Base-by-base conservation (phyloP, 805 yeast genomes). In the Yueomyces sinensis region DNA sequence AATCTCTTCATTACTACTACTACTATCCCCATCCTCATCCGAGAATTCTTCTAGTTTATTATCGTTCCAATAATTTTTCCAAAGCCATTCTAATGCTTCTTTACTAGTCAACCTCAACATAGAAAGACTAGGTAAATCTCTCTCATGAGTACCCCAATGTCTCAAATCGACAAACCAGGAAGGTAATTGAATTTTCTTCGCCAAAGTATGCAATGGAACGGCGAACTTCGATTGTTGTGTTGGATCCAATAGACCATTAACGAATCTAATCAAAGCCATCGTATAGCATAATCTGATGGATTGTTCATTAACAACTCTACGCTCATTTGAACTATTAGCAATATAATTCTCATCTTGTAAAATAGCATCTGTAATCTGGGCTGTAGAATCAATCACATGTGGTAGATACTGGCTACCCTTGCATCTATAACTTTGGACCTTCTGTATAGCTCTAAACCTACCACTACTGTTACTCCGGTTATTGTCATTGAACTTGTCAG, bases 121-220 rank as follows among this genome's bases (percentile, higher is more conserved):
- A 29, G 69, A 74, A 29, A 83, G 46, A 23, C 79, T 65, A 1
- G 96, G 95, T 18, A 91, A 56, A 17, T 55, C 58, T 14, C 64
- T 61, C 46, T 89, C 97, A 54, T 91, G 98, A 0, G 98, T 89
- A 4, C 93, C 87, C 46, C 73, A 70, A 54, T 91, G 97, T 37
- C 98, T 66, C 22, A 84, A 51, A 49, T 91, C 98, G 1, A 91
- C 98, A 55, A 91, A 84, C 47, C 70, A 70, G 23, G 76, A 65
- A 0, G 97, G 95, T 17, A 91, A 61, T 1, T 72, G 69, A 17
- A 82, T 56, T 30, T 68, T 67, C 35, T 62, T 68, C 1, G 97
- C 97, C 17, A 91, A 57, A 5, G 67, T 65, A 41, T 80, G 79
- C 45, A 91, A 59, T 5, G 96, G 87, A 13, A 80, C 70, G 0